Base-by-base conservation (phyloP, 1,284 basidiomycete species). In the Marasmius fiardii region DNA sequence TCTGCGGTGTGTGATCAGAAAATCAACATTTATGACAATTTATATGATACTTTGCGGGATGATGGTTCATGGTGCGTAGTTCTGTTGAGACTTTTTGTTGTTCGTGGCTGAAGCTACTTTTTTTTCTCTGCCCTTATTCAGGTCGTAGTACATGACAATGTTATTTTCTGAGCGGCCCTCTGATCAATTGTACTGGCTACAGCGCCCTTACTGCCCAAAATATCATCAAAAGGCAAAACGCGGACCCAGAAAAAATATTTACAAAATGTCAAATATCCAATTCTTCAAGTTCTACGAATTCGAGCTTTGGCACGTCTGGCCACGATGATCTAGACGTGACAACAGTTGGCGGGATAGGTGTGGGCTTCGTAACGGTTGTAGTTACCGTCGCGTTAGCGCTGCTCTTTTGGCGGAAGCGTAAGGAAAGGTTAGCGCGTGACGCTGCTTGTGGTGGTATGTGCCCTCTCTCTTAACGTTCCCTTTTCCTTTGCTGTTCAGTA, bases 201-300 rank as follows among this genome's bases (percentile, higher is more conserved):
- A 41, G 39, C n/a, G n/a, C n/a, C n/a, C 16, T 14, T 20, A 41
- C 39, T 2, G 8, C 39, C 11, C 39, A 41, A 41, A n/a, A 6
- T 43, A 58, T 62, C 14, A 55, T 26, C 12, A 58, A 58, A 53
- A 57, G 64, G 41, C 59, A 64, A 45, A 60, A 55, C n/a, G 52
- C 58, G 20, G 52, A 54, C 4, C 61, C 61, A 23, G 67, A 68
- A 51, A 66, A 67, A 44, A 62, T 64, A 1, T 68, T 66, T 56
- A 68, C 65, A 39, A 60, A 65, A 50, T 67, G 65, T 20, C 16
- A 47, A 37, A 23, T 41, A 16, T 18, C 44, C 2, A n/a, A 37
- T 37, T 41, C 28, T 43, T 23, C 47, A 16, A 23, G n/a, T 23
- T 31, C 33, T 14, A 31, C 44, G 18, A 52, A 41, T 11, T 39